Evolutionary conservation across 1,284 basidiomycete genomes (phyloP), one percentile per base, ranked within the genome.

Genomic region (Caloboletus firmus): DNA sequence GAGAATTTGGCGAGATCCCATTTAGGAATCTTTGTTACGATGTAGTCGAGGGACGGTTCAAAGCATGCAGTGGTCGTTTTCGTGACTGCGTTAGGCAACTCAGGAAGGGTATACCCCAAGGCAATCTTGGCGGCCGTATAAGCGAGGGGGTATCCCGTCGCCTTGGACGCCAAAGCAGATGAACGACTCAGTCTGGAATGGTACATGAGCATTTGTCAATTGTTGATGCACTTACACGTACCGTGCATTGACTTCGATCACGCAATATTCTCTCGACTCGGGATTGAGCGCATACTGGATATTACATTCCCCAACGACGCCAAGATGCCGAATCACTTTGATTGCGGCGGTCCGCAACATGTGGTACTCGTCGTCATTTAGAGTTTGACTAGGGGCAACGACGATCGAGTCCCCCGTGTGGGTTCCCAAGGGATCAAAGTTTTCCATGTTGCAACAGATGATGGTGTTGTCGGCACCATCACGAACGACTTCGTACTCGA

Each of bases 391-490:
- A 2, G 97, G 97, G 5, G 97, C 97, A 42, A 99, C 95, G 69
- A 99, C 97, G 67, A 99, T 99, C n/a, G 96, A 99, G 73, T 99
- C 97, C 67, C 97, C 97, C n/a, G 97, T 99, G 74, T 99, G 97
- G 40, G 94, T 98, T 61, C 97, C 97, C 58, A 99, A 87, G 20
- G 97, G 97, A 71, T 99, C 97, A 65, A 99, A 99, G 77, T 99
- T 99, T 76, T 97, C 92, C 92, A 94, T 95, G 74, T 95, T 95
- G 75, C 93, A 96, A 76, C 93, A 95, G 66, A 95, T 95, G 70
- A 95, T 93, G 11, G 93, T 93, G 74, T 93, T 93, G 71, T 99
- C 95, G 50, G 93, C 93, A 63, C 86, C 94, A 73, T 99, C 97
- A 59, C 97, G 91, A 64, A 99, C 95, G 53, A 99, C 97, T 74